Conservation (phyloP, 345 rosid genomes). For the Microcos paniculata region DNA sequence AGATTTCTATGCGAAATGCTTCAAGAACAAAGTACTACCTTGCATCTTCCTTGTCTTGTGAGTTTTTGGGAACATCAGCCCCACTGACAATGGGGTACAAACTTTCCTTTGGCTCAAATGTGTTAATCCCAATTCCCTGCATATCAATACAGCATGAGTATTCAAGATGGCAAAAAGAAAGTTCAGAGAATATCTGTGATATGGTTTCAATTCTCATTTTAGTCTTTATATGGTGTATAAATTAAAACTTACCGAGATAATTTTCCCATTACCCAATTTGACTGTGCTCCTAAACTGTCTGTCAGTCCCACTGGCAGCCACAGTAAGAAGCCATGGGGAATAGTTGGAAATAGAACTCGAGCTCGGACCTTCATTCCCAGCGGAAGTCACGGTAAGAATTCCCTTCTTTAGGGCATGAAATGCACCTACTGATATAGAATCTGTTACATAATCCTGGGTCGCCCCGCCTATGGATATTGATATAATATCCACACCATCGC, state of each 20-base stretch:
- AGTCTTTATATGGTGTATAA: neutral
- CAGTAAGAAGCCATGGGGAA: constrained; percentile 90
- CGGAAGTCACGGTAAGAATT: constrained; percentile 73
- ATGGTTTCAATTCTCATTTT: neutral
- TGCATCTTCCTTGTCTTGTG: constrained; percentile 35
- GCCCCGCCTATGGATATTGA: constrained; percentile 76
- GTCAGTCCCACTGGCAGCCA: constrained; percentile 82
- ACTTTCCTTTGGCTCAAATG: constrained; percentile 52
- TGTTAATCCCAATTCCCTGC: constrained; percentile 70
- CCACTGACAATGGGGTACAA: constrained; percentile 74
- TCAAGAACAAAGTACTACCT: constrained; percentile 33
- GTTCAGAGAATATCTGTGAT: neutral
- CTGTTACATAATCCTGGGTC: constrained; percentile 32
- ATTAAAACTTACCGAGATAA: constrained; percentile 43
- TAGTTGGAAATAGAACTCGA: constrained; percentile 53
- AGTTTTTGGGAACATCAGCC: constrained; percentile 49
- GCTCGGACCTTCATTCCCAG: constrained; percentile 77
- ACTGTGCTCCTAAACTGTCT: constrained; percentile 66
- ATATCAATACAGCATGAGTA: neutral
- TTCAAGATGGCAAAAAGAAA: neutral
- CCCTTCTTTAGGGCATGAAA: constrained; percentile 85
- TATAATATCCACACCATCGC: constrained; percentile 76
- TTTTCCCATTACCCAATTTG: constrained; percentile 62
- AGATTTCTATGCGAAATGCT: neutral
- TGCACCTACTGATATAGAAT: constrained; percentile 66